phyloP scores from a whole-genome alignment of 306 rosid species.

The Bauhinia variegata region DNA sequence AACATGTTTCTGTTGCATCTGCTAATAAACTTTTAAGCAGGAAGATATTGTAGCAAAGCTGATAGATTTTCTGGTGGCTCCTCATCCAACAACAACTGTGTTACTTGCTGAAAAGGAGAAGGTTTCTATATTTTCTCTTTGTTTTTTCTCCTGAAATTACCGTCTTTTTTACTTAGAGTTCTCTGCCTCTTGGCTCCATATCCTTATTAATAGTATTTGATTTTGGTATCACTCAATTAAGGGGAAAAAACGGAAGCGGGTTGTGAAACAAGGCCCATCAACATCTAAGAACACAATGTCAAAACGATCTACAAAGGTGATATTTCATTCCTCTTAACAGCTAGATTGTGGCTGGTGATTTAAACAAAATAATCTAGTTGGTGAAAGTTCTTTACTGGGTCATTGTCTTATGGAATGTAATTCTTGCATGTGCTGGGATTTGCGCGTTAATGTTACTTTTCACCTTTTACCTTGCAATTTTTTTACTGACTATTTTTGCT shows the following conservation, averaged over 20 bases:
- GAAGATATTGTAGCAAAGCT: slow-evolving; percentile 82
- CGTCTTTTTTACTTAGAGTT: background rate
- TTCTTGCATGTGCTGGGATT: too few species aligned
- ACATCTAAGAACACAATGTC: slow-evolving; percentile 55
- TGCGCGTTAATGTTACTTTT: too few species aligned
- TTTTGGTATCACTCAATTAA: slow-evolving; percentile 57
- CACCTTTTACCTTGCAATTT: too few species aligned
- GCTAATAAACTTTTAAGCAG: slow-evolving; percentile 51
- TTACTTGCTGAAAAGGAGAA: slow-evolving; percentile 79
- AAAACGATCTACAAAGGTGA: slow-evolving; percentile 72
- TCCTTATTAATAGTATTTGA: slow-evolving; percentile 30
- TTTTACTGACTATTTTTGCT: too few species aligned
- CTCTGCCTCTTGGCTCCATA: background rate
- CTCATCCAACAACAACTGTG: slow-evolving; percentile 73
- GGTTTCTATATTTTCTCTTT: slow-evolving; percentile 47
- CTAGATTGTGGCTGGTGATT: background rate
- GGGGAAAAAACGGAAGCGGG: slow-evolving; percentile 77
- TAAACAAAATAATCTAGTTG: too few species aligned
- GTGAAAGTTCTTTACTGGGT: too few species aligned
- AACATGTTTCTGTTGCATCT: slow-evolving; percentile 4
- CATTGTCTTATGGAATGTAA: too few species aligned
- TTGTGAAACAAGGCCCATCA: slow-evolving; percentile 58
- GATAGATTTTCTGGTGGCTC: slow-evolving; percentile 80
- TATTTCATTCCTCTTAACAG: slow-evolving; percentile 28
- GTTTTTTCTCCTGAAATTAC: slow-evolving; percentile 16